These are phyloP conservation scores for Hanseniaspora thailandica DNA, from an alignment of 805 yeast genomes.

Conservation along the genomic window DNA sequence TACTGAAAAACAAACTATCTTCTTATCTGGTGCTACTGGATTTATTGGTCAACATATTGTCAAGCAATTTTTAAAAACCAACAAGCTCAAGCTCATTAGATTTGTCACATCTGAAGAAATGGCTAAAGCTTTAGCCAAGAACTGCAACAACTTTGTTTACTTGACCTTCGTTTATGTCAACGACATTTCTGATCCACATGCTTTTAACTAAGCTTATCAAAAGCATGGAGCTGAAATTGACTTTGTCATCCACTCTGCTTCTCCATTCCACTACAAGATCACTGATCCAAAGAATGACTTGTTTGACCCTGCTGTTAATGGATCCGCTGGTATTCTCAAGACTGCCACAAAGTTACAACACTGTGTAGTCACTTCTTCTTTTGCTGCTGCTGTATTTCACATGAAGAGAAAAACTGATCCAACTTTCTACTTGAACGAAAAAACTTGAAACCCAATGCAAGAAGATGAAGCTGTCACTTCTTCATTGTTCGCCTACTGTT, in stretches of 20 bases:
- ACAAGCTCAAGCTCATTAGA: slow-evolving; percentile 37
- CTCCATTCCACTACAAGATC: slow-evolving; percentile 30
- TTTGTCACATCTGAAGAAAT: slow-evolving; percentile 35
- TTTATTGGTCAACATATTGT: slow-evolving; percentile 38
- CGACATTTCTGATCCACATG: slow-evolving; percentile 27
- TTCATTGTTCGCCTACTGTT: slow-evolving; percentile 26
- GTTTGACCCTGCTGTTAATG: slow-evolving; percentile 39
- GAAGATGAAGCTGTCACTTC: slow-evolving; percentile 23
- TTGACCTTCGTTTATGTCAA: slow-evolving; percentile 26
- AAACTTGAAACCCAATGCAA: slow-evolving; percentile 32
- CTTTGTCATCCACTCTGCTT: slow-evolving; percentile 37
- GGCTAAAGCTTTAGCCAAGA: slow-evolving; percentile 28
- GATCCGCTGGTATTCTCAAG: slow-evolving; percentile 35
- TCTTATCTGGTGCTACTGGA: slow-evolving; percentile 36
- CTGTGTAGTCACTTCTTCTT: slow-evolving; percentile 39
- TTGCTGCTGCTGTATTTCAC: slow-evolving; percentile 37
- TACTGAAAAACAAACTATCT: slow-evolving; percentile 2
- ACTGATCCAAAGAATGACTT: slow-evolving; percentile 36
- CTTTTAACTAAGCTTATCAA: slow-evolving; percentile 34
- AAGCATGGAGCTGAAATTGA: slow-evolving; percentile 30
- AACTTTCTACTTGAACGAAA: slow-evolving; percentile 21
- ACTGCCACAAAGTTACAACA: slow-evolving; percentile 31
- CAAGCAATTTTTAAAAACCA: slow-evolving; percentile 29
- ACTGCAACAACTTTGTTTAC: slow-evolving; percentile 13
- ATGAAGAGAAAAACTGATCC: slow-evolving; percentile 1